Base-by-base conservation (phyloP, 768 basidiomycete genomes). In the Vararia minispora region DNA sequence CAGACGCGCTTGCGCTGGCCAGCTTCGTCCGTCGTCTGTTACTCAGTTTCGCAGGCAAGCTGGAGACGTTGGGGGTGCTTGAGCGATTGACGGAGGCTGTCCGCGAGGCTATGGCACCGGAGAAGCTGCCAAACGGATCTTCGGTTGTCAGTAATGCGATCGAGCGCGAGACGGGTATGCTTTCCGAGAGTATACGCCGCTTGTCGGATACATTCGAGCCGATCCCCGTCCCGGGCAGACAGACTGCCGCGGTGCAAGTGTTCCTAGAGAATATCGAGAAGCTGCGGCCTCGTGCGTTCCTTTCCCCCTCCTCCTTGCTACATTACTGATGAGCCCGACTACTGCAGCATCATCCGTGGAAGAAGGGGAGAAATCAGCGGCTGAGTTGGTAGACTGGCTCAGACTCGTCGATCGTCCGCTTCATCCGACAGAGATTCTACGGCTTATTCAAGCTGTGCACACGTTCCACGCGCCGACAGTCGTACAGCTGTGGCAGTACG, bases 1-100 rank as follows among this genome's bases (percentile, higher is more conserved):
- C 79, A 1, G 79, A 83, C 43, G 56, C 70, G 4, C 62, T 86
- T 5, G 74, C 81, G 0, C 52, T 91, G 16, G 59, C 71, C 5
- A 60, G 69, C 0, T 94, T 76, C 49, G 42, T 78, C 13, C 67
- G 86, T n/a, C 71, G 69, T 43, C 60, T 95, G 5, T 37, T 79
- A 1, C 61, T 78, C 29, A 65, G 64, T 20, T 56, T 92, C 11
- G 57, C 69, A 0, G 61, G 70, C 6, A 82, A 80, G 48, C 64
- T 72, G 30, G 61, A 60, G 6, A 63, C 70, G 38, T 48, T 70
- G 3, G 46, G 46, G 1, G 61, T 71, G 33, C 49, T 76, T 24
- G 43, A 44, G 2, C 49, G 45, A 7, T 24, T 63, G 9, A 51
- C 54, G 3, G 43, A 46, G 23, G 69, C 61, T 40, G 26, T 81